Evolutionary conservation across 352 stramenopile species (phyloP), one percentile per base, ranked within the genome.

Genomic region (Pythium brachiatum): DNA sequence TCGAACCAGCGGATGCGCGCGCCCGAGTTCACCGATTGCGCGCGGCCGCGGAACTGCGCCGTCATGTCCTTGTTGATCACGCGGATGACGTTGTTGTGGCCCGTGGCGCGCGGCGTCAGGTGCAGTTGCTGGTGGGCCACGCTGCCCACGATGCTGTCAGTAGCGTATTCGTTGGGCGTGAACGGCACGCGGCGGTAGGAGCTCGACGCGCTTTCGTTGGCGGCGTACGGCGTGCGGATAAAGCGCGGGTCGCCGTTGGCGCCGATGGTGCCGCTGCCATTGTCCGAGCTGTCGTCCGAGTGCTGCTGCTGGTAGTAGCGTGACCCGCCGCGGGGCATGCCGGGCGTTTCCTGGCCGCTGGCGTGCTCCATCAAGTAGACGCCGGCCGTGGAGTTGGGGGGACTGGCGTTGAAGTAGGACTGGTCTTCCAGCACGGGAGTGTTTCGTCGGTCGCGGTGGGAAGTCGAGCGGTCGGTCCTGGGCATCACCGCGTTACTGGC

Each of bases 11-110:
- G 79, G 58, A 95, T 92, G 38, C 82, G 83, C 55, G 80, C 76
- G 44, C 91, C 80, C 23, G 83, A 74, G 41, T 48, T 48, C 7
- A 75, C 74, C 18, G 81, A 91, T 61, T 89, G 81, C 50, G 81
- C 75, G 29, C 84, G 83, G 20, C 86, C 86, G 21, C 83, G 81
- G 68, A 95, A 95, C 64, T 95, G 83, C 44, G 85, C 65, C 38
- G 84, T 91, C 83, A 95, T 92, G 61, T 95, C 86, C 69, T 95
- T 95, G 74, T 95, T 90, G 65, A 95, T 95, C 16, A 95, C 86
- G 46, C 86, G 86, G 50, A 95, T 92, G 62, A 91, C 82, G 60
- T 89, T 92, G 68, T 90, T 85, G 51, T 83, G 73, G 56, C 69
- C 75, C 9, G 67, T 74, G 20, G 77, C 73, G 51, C 75, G 83